phyloP scores from a whole-genome alignment of 164 flowering plant genomes.

The Vitis riparia region DNA sequence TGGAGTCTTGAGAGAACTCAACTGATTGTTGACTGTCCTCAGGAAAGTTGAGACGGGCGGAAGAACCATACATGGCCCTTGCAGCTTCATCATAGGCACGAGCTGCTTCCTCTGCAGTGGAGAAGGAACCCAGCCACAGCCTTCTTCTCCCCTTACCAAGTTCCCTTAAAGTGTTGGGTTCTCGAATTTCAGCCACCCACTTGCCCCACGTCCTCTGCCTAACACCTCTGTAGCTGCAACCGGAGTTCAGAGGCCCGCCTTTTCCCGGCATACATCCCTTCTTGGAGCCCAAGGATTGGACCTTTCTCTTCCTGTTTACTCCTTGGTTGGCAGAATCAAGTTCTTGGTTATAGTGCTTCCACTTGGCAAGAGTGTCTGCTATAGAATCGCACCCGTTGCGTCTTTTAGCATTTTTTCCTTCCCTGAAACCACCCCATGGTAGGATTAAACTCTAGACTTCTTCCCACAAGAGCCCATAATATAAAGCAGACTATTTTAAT shows the following conservation, averaged over 20 bases:
- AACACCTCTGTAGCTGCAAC: constrained; percentile 31
- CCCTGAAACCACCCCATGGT: constrained; percentile 1
- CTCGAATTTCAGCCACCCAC: constrained; percentile 45
- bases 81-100: constrained; percentile 36
- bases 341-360: constrained; percentile 15
- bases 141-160: not conserved
- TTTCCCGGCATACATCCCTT: constrained; percentile 44
- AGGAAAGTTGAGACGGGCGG: constrained; percentile 22
- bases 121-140: constrained; percentile 39
- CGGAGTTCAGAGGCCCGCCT: constrained; percentile 35
- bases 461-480: not conserved
- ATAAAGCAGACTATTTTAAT: not conserved
- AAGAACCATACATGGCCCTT: constrained; percentile 21
- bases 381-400: constrained; percentile 21
- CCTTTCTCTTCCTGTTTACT: constrained; percentile 1
- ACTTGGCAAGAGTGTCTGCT: constrained; percentile 19
- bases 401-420: constrained; percentile 7
- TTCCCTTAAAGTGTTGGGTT: constrained; percentile 8
- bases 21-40: not conserved
- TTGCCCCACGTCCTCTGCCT: constrained; percentile 43
- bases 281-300: constrained; percentile 31
- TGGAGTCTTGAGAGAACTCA: not conserved
- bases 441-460: too few relatives aligned
- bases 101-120: constrained; percentile 27
- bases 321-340: not conserved